Evolutionary conservation across 805 yeast genomes (phyloP).

Genomic region (Vanderwaltozyma yarrowii): DNA sequence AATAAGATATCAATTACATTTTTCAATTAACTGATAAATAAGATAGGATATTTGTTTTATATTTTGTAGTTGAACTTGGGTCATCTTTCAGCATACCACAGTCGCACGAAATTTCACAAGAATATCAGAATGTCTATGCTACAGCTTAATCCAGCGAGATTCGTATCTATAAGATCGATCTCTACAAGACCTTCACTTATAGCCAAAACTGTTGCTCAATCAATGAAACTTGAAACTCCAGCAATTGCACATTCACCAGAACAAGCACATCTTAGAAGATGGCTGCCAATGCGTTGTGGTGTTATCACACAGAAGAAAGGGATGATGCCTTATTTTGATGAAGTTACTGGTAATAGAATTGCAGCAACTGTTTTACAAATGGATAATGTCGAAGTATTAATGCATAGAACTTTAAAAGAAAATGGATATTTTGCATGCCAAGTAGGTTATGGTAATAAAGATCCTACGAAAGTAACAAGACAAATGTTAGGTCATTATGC

Average conservation of each 20-base stretch:
- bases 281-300: slow-evolving; percentile 73
- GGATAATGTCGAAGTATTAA: slow-evolving; percentile 77
- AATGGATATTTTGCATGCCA: slow-evolving; percentile 83
- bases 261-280: slow-evolving; percentile 59
- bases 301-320: slow-evolving; percentile 77
- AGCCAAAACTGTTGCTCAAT: slow-evolving; percentile 28
- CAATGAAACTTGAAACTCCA: slow-evolving; percentile 32
- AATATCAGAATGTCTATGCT: too few relatives aligned
- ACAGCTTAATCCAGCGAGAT: background rate
- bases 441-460: slow-evolving; percentile 70
- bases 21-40: too few relatives aligned
- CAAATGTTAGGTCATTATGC: slow-evolving; percentile 67
- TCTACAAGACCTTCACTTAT: slow-evolving; percentile 24
- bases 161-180: slow-evolving; percentile 4
- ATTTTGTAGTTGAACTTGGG: too few relatives aligned
- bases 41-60: too few relatives aligned
- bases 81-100: too few relatives aligned
- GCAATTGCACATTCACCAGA: slow-evolving; percentile 54
- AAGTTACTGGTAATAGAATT: slow-evolving; percentile 49
- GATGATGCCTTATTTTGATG: slow-evolving; percentile 76
- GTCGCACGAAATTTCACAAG: too few relatives aligned
- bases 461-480: slow-evolving; percentile 50
- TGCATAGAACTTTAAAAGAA: slow-evolving; percentile 54
- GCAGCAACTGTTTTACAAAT: slow-evolving; percentile 87
- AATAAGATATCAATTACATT: too few relatives aligned